Evolutionary conservation across 2,329 filamentous ascomycete species (phyloP).

Genomic region (Beauveria sp.): DNA sequence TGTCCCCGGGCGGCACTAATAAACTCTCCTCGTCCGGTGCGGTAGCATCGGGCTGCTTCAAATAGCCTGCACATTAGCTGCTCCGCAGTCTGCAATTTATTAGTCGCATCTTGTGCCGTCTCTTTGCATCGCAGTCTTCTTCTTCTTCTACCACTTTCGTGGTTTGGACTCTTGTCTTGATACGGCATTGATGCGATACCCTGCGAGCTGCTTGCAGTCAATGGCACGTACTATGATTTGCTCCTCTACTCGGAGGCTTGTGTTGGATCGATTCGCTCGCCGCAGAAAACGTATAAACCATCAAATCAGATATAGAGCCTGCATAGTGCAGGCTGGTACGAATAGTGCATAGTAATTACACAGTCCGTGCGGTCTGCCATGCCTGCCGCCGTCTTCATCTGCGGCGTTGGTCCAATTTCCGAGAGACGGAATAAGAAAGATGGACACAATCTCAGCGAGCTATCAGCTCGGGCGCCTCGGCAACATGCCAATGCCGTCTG

Average conservation of each 20-base stretch:
- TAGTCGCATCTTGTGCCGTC: background rate
- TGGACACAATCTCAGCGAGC: too few species aligned
- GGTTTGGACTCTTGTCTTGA: too few species aligned
- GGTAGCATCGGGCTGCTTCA: background rate
- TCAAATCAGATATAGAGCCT: background rate
- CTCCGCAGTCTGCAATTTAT: background rate
- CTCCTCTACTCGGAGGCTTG: background rate
- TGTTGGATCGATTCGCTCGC: background rate
- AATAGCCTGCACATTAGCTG: background rate
- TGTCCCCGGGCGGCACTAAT: background rate
- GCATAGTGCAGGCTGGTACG: background rate
- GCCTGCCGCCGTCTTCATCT: conserved; percentile 1
- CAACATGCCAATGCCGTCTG: background rate
- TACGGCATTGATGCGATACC: too few species aligned
- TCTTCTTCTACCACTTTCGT: too few species aligned
- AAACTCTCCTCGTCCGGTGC: background rate
- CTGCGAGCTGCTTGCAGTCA: background rate
- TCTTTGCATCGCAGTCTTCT: background rate
- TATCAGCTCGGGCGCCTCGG: too few species aligned
- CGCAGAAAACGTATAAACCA: background rate
- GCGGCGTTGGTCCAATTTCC: background rate
- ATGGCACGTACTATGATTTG: background rate
- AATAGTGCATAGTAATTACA: background rate
- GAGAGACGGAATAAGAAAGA: background rate
- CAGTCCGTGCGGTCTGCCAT: conserved; percentile 1